A percentile compares a stretch with the other conserved stretches of the same genome.
phyloP scores from a whole-genome alignment of 495 filamentous ascomycete genomes.

The Tuber magnatum region DNA sequence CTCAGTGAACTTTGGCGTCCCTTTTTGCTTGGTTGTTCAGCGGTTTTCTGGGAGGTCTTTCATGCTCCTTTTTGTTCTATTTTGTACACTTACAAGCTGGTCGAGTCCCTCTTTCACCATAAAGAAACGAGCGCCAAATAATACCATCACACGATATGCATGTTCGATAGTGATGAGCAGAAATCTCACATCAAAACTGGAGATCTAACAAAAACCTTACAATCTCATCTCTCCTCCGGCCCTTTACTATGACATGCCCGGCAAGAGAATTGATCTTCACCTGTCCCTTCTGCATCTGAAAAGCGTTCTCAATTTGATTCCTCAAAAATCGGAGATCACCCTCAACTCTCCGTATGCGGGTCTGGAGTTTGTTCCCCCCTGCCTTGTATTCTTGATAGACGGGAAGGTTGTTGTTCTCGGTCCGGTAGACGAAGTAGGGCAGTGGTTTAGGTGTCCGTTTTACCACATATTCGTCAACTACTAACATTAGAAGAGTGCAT shows the following conservation, averaged over 20 bases:
- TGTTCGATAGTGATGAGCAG: background rate
- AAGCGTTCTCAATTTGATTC: slow-evolving; percentile 40
- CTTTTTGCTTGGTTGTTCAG: slow-evolving; percentile 34
- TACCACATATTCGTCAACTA: background rate
- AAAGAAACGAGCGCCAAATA: slow-evolving; percentile 32
- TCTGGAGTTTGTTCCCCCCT: slow-evolving; percentile 70
- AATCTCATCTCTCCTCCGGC: slow-evolving; percentile 41
- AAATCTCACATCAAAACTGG: slow-evolving; percentile 20
- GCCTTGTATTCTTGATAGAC: slow-evolving; percentile 71
- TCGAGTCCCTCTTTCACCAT: slow-evolving; percentile 29
- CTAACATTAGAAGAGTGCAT: background rate
- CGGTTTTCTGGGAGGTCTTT: slow-evolving; percentile 34
- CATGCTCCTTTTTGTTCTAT: slow-evolving; percentile 25
- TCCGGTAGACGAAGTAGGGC: slow-evolving; percentile 69
- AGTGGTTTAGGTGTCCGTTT: slow-evolving; percentile 26
- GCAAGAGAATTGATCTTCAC: slow-evolving; percentile 55
- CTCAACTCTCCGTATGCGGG: slow-evolving; percentile 67
- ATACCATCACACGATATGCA: slow-evolving; percentile 21
- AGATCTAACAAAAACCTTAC: slow-evolving; percentile 40
- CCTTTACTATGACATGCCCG: slow-evolving; percentile 58
- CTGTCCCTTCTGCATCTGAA: slow-evolving; percentile 46
- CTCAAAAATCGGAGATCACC: slow-evolving; percentile 58
- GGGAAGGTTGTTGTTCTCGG: slow-evolving; percentile 60
- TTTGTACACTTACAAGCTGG: slow-evolving; percentile 39
- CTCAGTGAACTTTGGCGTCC: slow-evolving; percentile 36